A percentile compares a stretch with the other conserved stretches of the same genome.
These are phyloP conservation scores for Pichia inconspicua DNA, from an alignment of 1,139 yeast genomes.

Conservation along the genomic window DNA sequence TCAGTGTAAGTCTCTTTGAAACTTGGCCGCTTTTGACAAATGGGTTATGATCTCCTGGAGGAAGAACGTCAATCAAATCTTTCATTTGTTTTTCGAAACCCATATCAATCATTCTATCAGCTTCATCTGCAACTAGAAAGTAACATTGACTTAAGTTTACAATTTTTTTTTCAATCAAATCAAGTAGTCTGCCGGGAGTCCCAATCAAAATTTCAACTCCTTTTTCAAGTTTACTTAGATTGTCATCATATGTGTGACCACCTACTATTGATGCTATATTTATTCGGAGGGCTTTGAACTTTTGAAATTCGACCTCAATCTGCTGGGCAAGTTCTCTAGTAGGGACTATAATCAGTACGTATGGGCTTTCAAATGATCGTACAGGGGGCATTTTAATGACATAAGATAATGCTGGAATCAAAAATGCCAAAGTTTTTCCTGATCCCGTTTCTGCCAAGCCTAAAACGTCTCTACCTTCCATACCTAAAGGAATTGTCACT, in stretches of 20 bases:
- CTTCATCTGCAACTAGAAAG: conserved; percentile 80
- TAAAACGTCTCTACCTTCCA: conserved; percentile 54
- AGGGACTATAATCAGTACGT: conserved; percentile 71
- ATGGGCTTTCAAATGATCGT: conserved; percentile 50
- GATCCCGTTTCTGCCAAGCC: conserved; percentile 98
- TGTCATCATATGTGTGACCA: conserved; percentile 79
- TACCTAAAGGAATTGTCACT: conserved; percentile 73
- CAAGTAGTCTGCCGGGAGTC: conserved; percentile 87
- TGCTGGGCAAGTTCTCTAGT: conserved; percentile 92
- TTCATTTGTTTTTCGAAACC: conserved; percentile 83
- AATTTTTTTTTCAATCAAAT: conserved; percentile 62
- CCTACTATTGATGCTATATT: conserved; percentile 65
- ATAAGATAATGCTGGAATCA: conserved; percentile 64
- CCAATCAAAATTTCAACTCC: conserved; percentile 85
- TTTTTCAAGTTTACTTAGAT: conserved; percentile 47
- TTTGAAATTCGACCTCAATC: conserved; percentile 58
- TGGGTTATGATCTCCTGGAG: conserved; percentile 25
- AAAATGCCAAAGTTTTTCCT: conserved; percentile 84
- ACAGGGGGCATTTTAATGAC: conserved; percentile 36
- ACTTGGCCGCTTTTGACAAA: conserved; percentile 18
- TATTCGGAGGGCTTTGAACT: conserved; percentile 42
- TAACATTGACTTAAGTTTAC: conserved; percentile 54
- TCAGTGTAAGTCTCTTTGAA: conserved; percentile 53
- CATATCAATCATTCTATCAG: conserved; percentile 90
- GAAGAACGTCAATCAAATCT: conserved; percentile 46